phyloP scores from a whole-genome alignment of 768 basidiomycete genomes.

The Amanita rimosa region DNA sequence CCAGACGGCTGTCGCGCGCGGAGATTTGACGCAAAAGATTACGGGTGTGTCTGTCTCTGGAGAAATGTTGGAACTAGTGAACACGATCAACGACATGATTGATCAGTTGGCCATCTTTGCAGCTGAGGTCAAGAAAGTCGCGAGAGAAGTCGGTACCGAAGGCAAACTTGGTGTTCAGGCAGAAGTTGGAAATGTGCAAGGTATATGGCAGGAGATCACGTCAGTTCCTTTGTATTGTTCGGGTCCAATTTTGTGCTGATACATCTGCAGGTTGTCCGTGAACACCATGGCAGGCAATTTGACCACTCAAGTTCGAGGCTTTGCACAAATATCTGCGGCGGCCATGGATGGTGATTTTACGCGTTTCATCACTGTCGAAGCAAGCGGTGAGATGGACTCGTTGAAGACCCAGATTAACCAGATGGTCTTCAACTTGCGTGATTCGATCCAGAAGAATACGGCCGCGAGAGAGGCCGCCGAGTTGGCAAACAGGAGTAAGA shows the following conservation, averaged over 20 bases:
- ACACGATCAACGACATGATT: constrained; percentile 90
- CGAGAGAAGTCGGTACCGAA: constrained; percentile 94
- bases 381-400: constrained; percentile 97
- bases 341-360: constrained; percentile 99
- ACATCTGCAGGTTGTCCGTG: constrained; percentile 65
- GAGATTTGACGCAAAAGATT: constrained; percentile 91
- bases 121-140: constrained; percentile 81
- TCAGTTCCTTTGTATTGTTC: constrained; percentile 27
- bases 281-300: constrained; percentile 97
- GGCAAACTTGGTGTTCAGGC: constrained; percentile 98
- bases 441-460: constrained; percentile 97
- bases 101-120: constrained; percentile 48
- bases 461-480: constrained; percentile 96
- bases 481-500: constrained; percentile 93
- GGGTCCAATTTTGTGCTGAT: background rate
- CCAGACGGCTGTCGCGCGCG: constrained; percentile 80
- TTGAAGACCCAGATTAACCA: constrained; percentile 98
- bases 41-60: constrained; percentile 87
- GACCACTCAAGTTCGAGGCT: constrained; percentile 98
- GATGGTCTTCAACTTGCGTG: constrained; percentile 97
- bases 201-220: constrained; percentile 99
- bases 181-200: constrained; percentile 92
- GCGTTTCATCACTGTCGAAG: constrained; percentile 98
- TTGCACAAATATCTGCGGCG: constrained; percentile 96
- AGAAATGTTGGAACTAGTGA: constrained; percentile 92